phyloP scores from a whole-genome alignment of 805 yeast genomes.

The Tanozyma kutaoensis region DNA sequence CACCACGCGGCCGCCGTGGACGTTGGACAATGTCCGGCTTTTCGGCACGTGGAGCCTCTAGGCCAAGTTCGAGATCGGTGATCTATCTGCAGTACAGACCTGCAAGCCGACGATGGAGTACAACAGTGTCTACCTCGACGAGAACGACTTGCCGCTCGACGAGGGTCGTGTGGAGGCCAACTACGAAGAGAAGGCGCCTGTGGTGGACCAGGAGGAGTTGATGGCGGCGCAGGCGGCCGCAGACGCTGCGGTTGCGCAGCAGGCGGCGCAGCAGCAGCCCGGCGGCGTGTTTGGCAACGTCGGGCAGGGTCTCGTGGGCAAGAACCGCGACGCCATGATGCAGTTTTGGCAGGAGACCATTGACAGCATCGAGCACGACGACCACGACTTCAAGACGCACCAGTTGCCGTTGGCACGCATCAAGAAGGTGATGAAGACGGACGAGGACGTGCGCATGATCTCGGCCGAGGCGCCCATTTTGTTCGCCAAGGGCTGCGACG shows the following conservation, averaged over 20 bases:
- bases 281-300: constrained; percentile 76
- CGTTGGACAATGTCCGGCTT: too few relatives aligned
- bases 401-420: constrained; percentile 93
- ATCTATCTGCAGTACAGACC: too few relatives aligned
- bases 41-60: too few relatives aligned
- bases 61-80: too few relatives aligned
- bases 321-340: constrained; percentile 79
- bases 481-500: constrained; percentile 96
- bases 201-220: constrained; percentile 27
- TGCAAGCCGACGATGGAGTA: constrained; percentile 9
- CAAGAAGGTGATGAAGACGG: constrained; percentile 96
- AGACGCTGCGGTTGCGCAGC: constrained; percentile 32
- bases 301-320: constrained; percentile 39
- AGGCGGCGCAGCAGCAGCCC: constrained; percentile 24
- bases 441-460: constrained; percentile 94
- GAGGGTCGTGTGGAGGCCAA: constrained; percentile 2
- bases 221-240: constrained; percentile 34
- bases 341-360: constrained; percentile 94
- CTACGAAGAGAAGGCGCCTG: constrained; percentile 1
- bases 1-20: too few relatives aligned
- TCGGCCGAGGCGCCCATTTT: constrained; percentile 96
- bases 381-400: constrained; percentile 87
- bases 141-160: constrained; percentile 9
- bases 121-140: constrained; percentile 17
- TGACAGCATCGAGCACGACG: constrained; percentile 78